phyloP scores from a whole-genome alignment of 208 protist genomes.

The Trypanosoma mega region DNA sequence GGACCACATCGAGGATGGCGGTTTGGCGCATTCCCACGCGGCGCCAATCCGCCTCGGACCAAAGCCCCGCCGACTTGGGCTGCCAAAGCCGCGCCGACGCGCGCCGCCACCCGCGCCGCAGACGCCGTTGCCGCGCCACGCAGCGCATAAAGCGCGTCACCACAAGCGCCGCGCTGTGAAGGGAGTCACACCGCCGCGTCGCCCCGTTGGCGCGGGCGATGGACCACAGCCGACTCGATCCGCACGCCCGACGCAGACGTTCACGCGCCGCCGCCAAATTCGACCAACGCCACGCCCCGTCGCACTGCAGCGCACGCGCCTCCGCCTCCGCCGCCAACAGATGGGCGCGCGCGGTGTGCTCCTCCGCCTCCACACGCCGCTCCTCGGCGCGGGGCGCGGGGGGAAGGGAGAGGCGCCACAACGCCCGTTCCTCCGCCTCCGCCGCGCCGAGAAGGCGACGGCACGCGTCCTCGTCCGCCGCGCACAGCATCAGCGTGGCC shows the following conservation, averaged over 20 bases:
- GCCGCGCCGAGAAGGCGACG: slow-evolving; percentile 6
- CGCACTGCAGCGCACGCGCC: background rate
- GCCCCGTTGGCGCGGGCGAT: slow-evolving; percentile 8
- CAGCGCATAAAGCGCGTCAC: slow-evolving; percentile 33
- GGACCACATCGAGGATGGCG: background rate
- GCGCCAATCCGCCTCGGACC: no score
- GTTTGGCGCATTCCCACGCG: no score
- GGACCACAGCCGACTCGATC: slow-evolving; percentile 11
- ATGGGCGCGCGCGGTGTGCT: no score
- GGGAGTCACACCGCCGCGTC: slow-evolving; percentile 24
- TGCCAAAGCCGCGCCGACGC: background rate
- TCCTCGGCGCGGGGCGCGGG: no score
- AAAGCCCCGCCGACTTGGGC: no score
- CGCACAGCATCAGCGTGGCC: slow-evolving; percentile 17
- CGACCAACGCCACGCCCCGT: slow-evolving; percentile 33
- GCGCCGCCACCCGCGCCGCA: background rate
- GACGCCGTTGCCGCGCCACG: no score
- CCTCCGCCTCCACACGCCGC: no score
- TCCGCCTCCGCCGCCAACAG: slow-evolving; percentile 16
- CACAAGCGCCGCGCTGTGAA: slow-evolving; percentile 25
- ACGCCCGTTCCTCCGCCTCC: slow-evolving; percentile 13
- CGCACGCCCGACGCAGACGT: slow-evolving; percentile 10
- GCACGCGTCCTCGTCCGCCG: slow-evolving; percentile 13
- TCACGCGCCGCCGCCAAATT: slow-evolving; percentile 17
- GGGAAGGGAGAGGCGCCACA: no score